phyloP scores from a whole-genome alignment of 331 rosid species.

The Arachis monticola region DNA sequence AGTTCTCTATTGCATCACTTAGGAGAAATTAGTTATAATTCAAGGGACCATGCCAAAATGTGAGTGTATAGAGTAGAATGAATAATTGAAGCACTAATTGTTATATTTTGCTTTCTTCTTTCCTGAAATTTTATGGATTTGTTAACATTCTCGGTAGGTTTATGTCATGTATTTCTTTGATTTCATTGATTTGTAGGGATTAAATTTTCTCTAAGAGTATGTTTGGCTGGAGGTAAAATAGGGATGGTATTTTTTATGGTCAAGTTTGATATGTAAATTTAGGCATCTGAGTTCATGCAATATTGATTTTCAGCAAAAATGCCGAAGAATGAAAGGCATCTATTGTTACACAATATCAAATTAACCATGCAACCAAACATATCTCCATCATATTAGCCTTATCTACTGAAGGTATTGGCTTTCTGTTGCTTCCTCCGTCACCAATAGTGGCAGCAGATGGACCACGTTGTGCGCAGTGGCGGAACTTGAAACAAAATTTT shows the following conservation, averaged over 20 bases:
- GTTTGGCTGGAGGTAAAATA: too few relatives aligned
- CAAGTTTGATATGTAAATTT: too few relatives aligned
- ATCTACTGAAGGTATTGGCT: slow-evolving; percentile 77
- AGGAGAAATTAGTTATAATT: slow-evolving; percentile 4
- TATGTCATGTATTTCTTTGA: background rate
- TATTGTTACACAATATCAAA: background rate
- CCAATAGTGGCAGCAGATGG: too few relatives aligned
- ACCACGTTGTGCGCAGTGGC: too few relatives aligned
- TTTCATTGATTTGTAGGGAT: background rate
- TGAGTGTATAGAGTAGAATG: too few relatives aligned
- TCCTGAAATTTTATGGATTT: background rate
- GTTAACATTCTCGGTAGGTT: background rate
- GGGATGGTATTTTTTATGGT: too few relatives aligned
- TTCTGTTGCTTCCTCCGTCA: slow-evolving; percentile 32
- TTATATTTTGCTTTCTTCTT: background rate
- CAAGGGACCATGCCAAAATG: background rate
- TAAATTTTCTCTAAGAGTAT: background rate
- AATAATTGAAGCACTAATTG: background rate
- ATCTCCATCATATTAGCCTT: background rate
- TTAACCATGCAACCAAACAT: too few relatives aligned
- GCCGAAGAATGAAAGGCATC: background rate
- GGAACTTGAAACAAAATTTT: too few relatives aligned
- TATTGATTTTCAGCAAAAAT: too few relatives aligned
- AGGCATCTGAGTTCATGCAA: too few relatives aligned
- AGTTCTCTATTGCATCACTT: background rate